Percentiles rank a stretch among this genome's conserved stretches.
phyloP scores from a whole-genome alignment of 2,329 filamentous ascomycete species.

The Cordyceps tenuipes region DNA sequence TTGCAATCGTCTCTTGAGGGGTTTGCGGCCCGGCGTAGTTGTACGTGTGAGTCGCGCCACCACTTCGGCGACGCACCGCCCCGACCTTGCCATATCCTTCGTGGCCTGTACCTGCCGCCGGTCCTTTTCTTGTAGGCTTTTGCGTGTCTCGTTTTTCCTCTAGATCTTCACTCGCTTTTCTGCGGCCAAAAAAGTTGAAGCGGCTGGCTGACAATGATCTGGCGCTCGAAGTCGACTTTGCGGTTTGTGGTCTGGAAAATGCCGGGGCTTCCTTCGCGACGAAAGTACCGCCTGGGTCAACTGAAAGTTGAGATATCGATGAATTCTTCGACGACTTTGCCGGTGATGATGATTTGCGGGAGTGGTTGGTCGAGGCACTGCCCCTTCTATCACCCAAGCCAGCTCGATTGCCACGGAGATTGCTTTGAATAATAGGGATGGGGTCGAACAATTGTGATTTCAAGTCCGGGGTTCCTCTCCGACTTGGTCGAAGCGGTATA shows the following conservation, averaged over 20 bases:
- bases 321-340: constrained; percentile 21
- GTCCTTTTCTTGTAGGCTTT: constrained; percentile 60
- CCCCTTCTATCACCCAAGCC: constrained; percentile 37
- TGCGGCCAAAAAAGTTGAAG: constrained; percentile 71
- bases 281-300: background rate
- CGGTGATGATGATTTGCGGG: constrained; percentile 22
- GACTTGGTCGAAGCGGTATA: constrained; percentile 45
- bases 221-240: constrained; percentile 43
- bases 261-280: background rate
- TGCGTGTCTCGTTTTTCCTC: constrained; percentile 17
- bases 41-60: constrained; percentile 42
- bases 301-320: constrained; percentile 24
- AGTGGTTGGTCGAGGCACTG: constrained; percentile 28
- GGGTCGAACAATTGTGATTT: constrained; percentile 45
- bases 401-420: constrained; percentile 39
- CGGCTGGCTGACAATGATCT: constrained; percentile 51
- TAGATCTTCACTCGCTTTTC: constrained; percentile 52
- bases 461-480: constrained; percentile 58
- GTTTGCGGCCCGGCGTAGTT: constrained; percentile 35
- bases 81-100: constrained; percentile 71
- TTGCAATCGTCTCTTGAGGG: constrained; percentile 44
- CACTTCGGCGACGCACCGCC: constrained; percentile 53
- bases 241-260: constrained; percentile 1
- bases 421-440: constrained; percentile 54
- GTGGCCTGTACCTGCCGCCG: constrained; percentile 86